Conservation (phyloP, 495 filamentous ascomycete genomes). For the Neurospora intermedia region DNA sequence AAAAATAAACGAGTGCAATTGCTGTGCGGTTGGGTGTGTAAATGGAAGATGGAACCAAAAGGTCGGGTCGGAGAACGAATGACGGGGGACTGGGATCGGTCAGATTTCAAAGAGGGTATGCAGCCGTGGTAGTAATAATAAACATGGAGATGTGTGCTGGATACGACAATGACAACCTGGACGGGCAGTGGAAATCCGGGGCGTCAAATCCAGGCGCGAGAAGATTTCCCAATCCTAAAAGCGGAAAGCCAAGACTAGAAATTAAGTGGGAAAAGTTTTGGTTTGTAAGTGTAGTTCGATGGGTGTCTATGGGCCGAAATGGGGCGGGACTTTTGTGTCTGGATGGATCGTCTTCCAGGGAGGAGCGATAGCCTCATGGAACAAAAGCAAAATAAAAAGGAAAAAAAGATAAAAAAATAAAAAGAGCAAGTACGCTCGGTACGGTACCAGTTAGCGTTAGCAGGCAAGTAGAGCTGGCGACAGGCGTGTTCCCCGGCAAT, state of each 20-base stretch:
- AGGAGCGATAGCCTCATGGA: background rate
- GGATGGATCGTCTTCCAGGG: background rate
- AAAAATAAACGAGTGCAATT: background rate
- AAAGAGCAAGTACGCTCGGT: background rate
- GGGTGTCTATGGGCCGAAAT: background rate
- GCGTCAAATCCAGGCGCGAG: background rate
- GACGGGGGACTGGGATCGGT: background rate
- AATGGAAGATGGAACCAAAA: background rate
- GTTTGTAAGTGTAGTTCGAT: background rate
- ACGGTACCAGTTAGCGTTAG: background rate
- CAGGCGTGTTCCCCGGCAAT: background rate
- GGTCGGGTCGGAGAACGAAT: background rate
- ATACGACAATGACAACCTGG: background rate
- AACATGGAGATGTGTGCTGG: background rate
- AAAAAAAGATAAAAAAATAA: background rate
- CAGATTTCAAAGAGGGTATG: background rate
- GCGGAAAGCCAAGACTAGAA: background rate
- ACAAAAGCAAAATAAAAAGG: background rate
- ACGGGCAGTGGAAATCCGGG: background rate
- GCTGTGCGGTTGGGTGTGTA: background rate
- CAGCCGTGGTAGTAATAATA: background rate
- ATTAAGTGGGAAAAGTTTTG: background rate
- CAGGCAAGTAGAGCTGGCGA: background rate
- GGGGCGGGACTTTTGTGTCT: background rate
- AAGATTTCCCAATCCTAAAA: background rate